phyloP scores from a whole-genome alignment of 345 rosid species.

The Nephelium lappaceum region DNA sequence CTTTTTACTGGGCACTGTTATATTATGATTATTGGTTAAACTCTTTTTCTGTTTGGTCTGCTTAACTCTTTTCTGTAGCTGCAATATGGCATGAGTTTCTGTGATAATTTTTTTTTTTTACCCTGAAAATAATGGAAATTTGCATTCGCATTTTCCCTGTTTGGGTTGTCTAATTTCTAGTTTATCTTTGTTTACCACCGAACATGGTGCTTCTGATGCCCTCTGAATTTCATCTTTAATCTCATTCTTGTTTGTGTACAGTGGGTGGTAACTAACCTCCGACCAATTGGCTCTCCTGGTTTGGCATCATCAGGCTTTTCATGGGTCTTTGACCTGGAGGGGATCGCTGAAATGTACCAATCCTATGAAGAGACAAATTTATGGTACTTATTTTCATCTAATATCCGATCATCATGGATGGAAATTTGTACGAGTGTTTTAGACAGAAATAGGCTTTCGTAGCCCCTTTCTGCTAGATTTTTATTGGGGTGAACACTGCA shows the following conservation, averaged over 20 bases:
- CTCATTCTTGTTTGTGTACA: slow-evolving; percentile 30
- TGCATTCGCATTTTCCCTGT: not conserved
- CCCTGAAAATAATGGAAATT: not conserved
- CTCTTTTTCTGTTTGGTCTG: not conserved
- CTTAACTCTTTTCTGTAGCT: not conserved
- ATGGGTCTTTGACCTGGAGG: slow-evolving; percentile 83
- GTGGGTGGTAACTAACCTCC: slow-evolving; percentile 96
- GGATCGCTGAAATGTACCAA: slow-evolving; percentile 75
- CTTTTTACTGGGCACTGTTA: not conserved
- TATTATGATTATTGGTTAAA: not conserved
- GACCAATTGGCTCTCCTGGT: slow-evolving; percentile 39
- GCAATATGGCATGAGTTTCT: not conserved
- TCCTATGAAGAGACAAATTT: slow-evolving; percentile 90
- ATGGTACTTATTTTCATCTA: slow-evolving; percentile 53
- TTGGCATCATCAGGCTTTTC: slow-evolving; percentile 65
- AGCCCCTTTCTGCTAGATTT: not conserved
- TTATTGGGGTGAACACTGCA: not conserved
- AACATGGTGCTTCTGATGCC: not conserved
- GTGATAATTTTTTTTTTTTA: no score
- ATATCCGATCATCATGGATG: slow-evolving; percentile 6
- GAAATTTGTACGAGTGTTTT: not conserved
- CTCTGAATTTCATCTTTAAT: not conserved
- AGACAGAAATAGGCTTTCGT: not conserved
- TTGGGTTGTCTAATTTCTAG: slow-evolving; percentile 1
- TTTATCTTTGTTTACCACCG: not conserved